Percentiles rank a stretch among this genome's conserved stretches.
Conservation (phyloP, 495 filamentous ascomycete genomes). For the Aspergillus egyptiacus region DNA sequence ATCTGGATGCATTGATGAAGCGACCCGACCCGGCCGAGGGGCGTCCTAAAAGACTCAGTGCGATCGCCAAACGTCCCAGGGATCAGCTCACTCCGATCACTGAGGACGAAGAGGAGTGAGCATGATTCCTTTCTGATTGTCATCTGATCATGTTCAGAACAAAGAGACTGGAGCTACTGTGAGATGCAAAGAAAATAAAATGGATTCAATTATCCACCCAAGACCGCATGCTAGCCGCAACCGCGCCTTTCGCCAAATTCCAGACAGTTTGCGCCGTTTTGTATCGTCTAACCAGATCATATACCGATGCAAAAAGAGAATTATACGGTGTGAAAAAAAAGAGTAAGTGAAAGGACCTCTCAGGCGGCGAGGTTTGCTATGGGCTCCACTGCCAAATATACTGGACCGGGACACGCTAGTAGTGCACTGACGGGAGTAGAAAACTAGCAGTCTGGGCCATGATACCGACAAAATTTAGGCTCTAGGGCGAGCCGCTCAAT, state of each 20-base stretch:
- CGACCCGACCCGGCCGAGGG: too few relatives aligned
- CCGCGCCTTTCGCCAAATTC: constrained; percentile 24
- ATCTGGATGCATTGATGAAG: too few relatives aligned
- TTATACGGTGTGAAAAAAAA: constrained; percentile 1
- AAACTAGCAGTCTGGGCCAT: background rate
- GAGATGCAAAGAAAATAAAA: constrained; percentile 6
- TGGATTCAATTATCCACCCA: constrained; percentile 20
- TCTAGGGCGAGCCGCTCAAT: background rate
- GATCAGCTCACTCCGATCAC: too few relatives aligned
- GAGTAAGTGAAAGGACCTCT: background rate
- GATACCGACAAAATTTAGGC: background rate
- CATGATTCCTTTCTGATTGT: too few relatives aligned
- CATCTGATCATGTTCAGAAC: too few relatives aligned
- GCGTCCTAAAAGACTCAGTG: too few relatives aligned
- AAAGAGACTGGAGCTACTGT: constrained; percentile 12
- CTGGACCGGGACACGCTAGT: background rate
- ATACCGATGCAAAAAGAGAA: constrained; percentile 24
- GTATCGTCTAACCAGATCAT: constrained; percentile 34
- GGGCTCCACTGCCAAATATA: background rate
- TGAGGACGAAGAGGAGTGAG: too few relatives aligned
- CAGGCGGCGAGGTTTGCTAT: background rate
- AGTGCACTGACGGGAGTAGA: background rate
- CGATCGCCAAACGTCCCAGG: too few relatives aligned
- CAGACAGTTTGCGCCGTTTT: constrained; percentile 28
- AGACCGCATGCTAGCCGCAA: constrained; percentile 25